Evolutionary conservation across 441 rosid species (phyloP).

Genomic region (Brassica hybrid): DNA sequence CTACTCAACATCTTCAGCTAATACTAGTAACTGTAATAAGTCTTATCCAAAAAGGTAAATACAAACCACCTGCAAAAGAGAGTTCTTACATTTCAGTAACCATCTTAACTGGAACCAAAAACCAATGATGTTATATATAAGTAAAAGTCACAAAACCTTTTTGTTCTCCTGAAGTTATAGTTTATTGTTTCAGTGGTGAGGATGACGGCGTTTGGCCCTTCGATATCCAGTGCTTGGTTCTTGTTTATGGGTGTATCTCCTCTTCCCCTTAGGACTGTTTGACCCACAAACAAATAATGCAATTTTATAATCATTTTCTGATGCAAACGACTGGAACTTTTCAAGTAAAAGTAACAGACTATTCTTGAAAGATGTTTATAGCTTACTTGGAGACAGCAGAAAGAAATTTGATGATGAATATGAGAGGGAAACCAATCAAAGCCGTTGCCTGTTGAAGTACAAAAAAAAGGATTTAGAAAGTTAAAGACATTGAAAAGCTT

Average conservation of each 20-base stretch:
- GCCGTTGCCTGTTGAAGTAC: slow-evolving; percentile 46
- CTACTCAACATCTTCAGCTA: slow-evolving; percentile 16
- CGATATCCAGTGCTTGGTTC: slow-evolving; percentile 28
- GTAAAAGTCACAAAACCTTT: slow-evolving; percentile 25
- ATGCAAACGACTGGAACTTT: no score
- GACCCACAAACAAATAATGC: background rate
- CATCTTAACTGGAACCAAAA: slow-evolving; percentile 9
- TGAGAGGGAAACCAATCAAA: slow-evolving; percentile 46
- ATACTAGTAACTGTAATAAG: slow-evolving; percentile 15
- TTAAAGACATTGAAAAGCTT: background rate
- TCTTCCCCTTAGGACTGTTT: slow-evolving; percentile 44
- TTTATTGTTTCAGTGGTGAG: slow-evolving; percentile 20
- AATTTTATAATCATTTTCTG: background rate
- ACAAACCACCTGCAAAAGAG: slow-evolving; percentile 33
- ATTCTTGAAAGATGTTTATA: slow-evolving; percentile 18
- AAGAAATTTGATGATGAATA: slow-evolving; percentile 48
- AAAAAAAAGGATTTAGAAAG: background rate
- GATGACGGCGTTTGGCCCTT: slow-evolving; percentile 44
- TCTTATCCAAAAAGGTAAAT: slow-evolving; percentile 28
- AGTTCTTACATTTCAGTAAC: background rate
- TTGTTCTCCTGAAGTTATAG: slow-evolving; percentile 17
- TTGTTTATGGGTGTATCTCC: slow-evolving; percentile 25
- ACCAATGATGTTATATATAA: background rate
- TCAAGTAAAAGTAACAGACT: background rate
- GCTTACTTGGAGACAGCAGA: slow-evolving; percentile 51